Conservation (phyloP, 2,329 filamentous ascomycete species). For the Ilyonectria sp. region DNA sequence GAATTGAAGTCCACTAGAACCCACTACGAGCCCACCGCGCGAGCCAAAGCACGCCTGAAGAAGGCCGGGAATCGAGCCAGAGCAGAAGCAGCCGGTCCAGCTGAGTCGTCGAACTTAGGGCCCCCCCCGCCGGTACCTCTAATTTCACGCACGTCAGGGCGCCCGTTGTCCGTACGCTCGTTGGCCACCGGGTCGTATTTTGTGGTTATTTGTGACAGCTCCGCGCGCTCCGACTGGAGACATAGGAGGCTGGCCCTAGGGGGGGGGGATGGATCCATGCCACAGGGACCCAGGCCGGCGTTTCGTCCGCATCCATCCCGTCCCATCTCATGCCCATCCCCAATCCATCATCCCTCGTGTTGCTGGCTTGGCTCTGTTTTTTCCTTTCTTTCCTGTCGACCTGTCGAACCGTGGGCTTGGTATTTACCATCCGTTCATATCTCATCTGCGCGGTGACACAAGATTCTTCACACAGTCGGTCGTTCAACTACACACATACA, state of each 20-base stretch:
- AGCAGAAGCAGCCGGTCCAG: too few relatives aligned
- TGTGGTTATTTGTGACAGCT: slow-evolving; percentile 21
- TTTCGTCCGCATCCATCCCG: slow-evolving; percentile 7
- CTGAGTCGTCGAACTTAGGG: too few relatives aligned
- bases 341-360: slow-evolving; percentile 25
- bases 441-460: slow-evolving; percentile 17
- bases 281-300: slow-evolving; percentile 13
- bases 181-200: slow-evolving; percentile 13
- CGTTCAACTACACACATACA: not conserved
- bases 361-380: slow-evolving; percentile 20
- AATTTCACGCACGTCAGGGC: slow-evolving; percentile 25
- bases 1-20: too few relatives aligned
- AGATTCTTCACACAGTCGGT: slow-evolving; percentile 1
- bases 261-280: slow-evolving; percentile 8
- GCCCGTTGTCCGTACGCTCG: not conserved
- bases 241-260: slow-evolving; percentile 13
- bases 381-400: slow-evolving; percentile 11
- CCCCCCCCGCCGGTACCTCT: slow-evolving; percentile 11
- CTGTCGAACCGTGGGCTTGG: slow-evolving; percentile 32
- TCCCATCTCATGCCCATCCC: slow-evolving; percentile 23
- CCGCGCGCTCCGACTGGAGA: slow-evolving; percentile 28
- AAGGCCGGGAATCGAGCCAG: too few relatives aligned
- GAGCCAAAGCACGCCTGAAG: too few relatives aligned
- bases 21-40: too few relatives aligned
- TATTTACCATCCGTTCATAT: slow-evolving; percentile 25